These are phyloP conservation scores for Cryptococcus sp. DNA, from an alignment of 1,284 basidiomycete genomes.

Conservation along the genomic window DNA sequence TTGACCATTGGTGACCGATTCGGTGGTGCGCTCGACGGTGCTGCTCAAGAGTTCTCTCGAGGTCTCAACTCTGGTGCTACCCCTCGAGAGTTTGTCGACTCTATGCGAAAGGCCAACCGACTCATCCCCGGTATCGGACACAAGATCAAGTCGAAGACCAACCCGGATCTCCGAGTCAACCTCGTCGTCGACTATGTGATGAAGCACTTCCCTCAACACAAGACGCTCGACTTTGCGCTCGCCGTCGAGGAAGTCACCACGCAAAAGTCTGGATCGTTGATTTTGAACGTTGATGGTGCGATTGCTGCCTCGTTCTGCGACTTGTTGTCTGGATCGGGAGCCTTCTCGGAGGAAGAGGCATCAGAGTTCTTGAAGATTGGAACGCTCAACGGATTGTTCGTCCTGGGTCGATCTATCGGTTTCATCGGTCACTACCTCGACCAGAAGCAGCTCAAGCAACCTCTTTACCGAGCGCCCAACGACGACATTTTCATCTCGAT, in stretches of 20 bases:
- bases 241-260: constrained; percentile 98
- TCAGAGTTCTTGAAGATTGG: constrained; percentile 87
- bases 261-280: constrained; percentile 90
- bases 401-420: constrained; percentile 93
- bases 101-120: constrained; percentile 91
- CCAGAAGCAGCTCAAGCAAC: constrained; percentile 89
- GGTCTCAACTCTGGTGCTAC: constrained; percentile 87
- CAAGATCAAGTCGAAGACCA: constrained; percentile 99
- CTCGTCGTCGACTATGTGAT: constrained; percentile 95
- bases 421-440: constrained; percentile 62
- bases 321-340: constrained; percentile 83
- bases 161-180: constrained; percentile 93
- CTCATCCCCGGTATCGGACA: constrained; percentile 97
- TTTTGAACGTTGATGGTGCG: constrained; percentile 95
- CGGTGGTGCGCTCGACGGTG: constrained; percentile 98
- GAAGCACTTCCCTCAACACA: constrained; percentile 91
- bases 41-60: constrained; percentile 88
- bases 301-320: constrained; percentile 98
- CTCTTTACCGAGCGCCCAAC: constrained; percentile 62
- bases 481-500: not conserved
- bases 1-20: constrained; percentile 97
- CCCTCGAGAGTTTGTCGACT: constrained; percentile 95
- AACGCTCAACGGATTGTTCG: constrained; percentile 87
- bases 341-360: constrained; percentile 93
- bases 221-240: constrained; percentile 93